Percentiles rank a stretch among this genome's conserved stretches.
These are phyloP conservation scores for Boletellus sp. DNA, from an alignment of 768 basidiomycete species.

Conservation along the genomic window DNA sequence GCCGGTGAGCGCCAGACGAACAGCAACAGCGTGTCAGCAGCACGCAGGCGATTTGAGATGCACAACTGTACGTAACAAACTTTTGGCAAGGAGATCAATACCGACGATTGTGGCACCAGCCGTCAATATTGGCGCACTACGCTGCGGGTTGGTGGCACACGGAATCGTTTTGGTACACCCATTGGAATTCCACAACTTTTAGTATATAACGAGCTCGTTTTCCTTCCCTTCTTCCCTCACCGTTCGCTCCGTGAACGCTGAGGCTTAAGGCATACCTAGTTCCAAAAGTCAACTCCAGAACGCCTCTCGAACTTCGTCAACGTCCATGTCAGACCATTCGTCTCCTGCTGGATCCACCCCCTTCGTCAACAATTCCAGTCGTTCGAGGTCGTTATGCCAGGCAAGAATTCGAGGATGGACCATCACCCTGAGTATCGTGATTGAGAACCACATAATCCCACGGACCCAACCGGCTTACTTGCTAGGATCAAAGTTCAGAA, in stretches of 20 bases:
- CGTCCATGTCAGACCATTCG: slow-evolving; percentile 32
- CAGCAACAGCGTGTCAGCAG: background rate
- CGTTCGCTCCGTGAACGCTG: too few species aligned
- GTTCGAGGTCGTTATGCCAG: slow-evolving; percentile 45
- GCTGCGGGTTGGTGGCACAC: too few species aligned
- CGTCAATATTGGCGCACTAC: too few species aligned
- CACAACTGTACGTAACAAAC: background rate
- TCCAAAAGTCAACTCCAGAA: slow-evolving; percentile 28
- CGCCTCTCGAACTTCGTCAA: slow-evolving; percentile 32
- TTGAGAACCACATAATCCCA: background rate
- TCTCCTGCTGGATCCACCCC: slow-evolving; percentile 12
- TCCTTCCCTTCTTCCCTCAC: too few species aligned
- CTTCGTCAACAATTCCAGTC: slow-evolving; percentile 8
- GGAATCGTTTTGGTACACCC: too few species aligned
- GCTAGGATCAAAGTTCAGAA: slow-evolving; percentile 55
- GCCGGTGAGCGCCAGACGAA: background rate
- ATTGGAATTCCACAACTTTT: too few species aligned
- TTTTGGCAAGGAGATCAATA: background rate
- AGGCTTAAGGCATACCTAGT: too few species aligned
- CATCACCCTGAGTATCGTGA: slow-evolving; percentile 43
- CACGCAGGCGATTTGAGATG: background rate
- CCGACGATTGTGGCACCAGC: too few species aligned
- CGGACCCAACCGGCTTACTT: slow-evolving; percentile 41
- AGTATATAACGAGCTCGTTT: too few species aligned
- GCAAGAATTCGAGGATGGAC: slow-evolving; percentile 61